phyloP scores from a whole-genome alignment of 2,329 filamentous ascomycete genomes.

The Mycosphaerella arachidis region DNA sequence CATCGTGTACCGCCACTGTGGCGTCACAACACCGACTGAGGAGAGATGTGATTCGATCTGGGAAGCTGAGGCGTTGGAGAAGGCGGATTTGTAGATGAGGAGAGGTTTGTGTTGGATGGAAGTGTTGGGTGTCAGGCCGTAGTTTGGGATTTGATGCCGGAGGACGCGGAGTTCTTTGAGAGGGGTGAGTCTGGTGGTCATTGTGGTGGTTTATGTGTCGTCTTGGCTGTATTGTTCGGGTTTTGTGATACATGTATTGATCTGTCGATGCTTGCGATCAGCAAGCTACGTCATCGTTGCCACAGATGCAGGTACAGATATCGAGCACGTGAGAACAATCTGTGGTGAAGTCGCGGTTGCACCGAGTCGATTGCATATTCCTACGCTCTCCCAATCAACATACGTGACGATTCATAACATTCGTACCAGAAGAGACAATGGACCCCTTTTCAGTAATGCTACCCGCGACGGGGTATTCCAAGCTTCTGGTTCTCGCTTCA shows the following conservation, averaged over 20 bases:
- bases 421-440: neutral
- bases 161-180: slow-evolving; percentile 53
- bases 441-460: neutral
- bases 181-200: slow-evolving; percentile 36
- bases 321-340: neutral
- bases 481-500: slow-evolving; percentile 1
- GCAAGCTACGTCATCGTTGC: slow-evolving; percentile 4
- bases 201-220: neutral
- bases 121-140: slow-evolving; percentile 58
- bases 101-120: slow-evolving; percentile 60
- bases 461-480: slow-evolving; percentile 2
- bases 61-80: slow-evolving; percentile 45
- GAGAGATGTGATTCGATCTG: slow-evolving; percentile 55
- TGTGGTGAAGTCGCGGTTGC: neutral
- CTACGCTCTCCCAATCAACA: neutral
- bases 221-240: neutral
- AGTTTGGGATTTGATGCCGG: slow-evolving; percentile 55
- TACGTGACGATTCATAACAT: neutral
- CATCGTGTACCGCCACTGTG: slow-evolving; percentile 68
- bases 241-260: neutral
- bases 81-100: slow-evolving; percentile 61
- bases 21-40: slow-evolving; percentile 51
- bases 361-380: neutral
- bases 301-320: neutral
- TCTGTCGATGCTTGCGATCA: neutral